Base-by-base conservation (phyloP, 176 grass and related monocot genomes). In the Hyparrhenia diplandra region DNA sequence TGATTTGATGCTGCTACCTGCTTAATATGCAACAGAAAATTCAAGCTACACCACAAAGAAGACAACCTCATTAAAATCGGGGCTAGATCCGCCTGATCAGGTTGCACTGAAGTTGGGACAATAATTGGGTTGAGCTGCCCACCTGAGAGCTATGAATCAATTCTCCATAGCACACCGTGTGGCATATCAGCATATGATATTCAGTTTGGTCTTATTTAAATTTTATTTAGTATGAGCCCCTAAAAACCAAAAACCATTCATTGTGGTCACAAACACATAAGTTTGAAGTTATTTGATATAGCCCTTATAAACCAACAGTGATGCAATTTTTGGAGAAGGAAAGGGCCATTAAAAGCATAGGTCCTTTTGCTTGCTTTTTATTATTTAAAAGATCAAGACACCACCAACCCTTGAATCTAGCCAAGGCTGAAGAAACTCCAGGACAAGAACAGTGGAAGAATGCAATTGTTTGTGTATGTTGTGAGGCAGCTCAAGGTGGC, bases 1-100 rank as follows among this genome's bases (percentile, higher is more conserved):
- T 76, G 71, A 78, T 82, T n/a, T n/a, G n/a, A n/a, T 86, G 67
- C 55, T 80, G 24, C 31, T 75, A 25, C 85, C 92, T 99, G 79
- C 28, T 47, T 47, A 80, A 88, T 73, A 87, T 55, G 32, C 36
- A 86, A 83, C 43, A 76, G 73, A 64, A 82, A 63, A 36, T 57
- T 76, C 64, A 75, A 81, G 72, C 28, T 75, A 73, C 29, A 59
- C 61, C 72, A 47, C 21, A 85, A 74, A 78, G 46, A 24, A 72
- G 43, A 58, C 12, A 71, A 71, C 69, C 67, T 79, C 35, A 69
- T 66, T 73, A 73, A 73, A 49, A 21, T 37, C 30, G n/a, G n/a
- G 75, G 43, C 55, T 84, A 20, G n/a, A 80, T 40, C n/a, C n/a
- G n/a, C n/a, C 46, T 28, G 66, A 51, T 31, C 35, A 62, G 58